Conservation (phyloP, 148 eudicot genomes). For the Arbutus unedo region DNA sequence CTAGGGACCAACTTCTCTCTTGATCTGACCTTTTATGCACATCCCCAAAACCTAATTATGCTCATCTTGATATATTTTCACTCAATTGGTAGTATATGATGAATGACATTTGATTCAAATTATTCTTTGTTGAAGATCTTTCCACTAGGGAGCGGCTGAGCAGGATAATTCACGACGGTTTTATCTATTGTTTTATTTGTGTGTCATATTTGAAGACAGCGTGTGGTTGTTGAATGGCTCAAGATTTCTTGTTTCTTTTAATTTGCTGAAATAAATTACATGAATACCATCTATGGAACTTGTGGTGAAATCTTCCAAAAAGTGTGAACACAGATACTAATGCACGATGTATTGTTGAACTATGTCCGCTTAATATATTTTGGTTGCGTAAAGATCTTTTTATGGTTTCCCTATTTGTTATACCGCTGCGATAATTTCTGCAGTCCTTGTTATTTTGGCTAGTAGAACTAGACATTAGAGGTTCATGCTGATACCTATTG, state of each 20-base stretch:
- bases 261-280: background rate
- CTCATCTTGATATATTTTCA: background rate
- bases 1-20: background rate
- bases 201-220: background rate
- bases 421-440: slow-evolving; percentile 1
- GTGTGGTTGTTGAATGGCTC: background rate
- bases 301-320: background rate
- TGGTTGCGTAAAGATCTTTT: background rate
- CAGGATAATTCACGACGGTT: background rate
- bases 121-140: background rate
- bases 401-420: background rate
- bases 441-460: background rate
- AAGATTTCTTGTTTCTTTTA: background rate
- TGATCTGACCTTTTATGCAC: background rate
- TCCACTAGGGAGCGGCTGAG: background rate
- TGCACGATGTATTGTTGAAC: background rate
- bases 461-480: background rate
- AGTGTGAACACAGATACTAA: background rate
- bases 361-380: background rate
- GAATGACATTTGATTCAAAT: background rate
- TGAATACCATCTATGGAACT: background rate
- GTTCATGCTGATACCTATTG: slow-evolving; percentile 3
- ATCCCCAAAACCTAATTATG: background rate
- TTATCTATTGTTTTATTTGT: background rate
- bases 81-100: background rate